A percentile compares a stretch with the other conserved stretches of the same genome.
Conservation (phyloP, 2,329 filamentous ascomycete genomes). For the Lecanicillium sp. region DNA sequence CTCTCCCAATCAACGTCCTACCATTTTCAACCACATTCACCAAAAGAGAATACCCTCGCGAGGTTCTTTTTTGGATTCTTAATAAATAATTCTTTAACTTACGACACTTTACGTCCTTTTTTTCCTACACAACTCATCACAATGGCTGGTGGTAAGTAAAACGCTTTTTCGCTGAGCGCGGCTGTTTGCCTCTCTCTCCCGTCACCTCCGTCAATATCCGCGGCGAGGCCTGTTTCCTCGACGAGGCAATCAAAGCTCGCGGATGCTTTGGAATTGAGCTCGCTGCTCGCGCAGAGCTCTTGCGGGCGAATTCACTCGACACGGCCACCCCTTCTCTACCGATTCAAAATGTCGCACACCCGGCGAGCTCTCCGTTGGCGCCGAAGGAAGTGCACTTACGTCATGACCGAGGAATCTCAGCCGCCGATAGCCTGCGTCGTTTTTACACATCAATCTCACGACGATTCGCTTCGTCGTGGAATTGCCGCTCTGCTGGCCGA, state of each 20-base stretch:
- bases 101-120: conserved; percentile 16
- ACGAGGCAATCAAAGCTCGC: background rate
- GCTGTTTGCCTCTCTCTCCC: too few relatives aligned
- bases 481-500: too few relatives aligned
- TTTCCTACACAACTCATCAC: conserved; percentile 23
- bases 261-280: background rate
- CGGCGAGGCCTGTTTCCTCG: background rate
- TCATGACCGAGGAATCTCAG: too few relatives aligned
- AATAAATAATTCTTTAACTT: conserved; percentile 17
- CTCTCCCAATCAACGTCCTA: conserved; percentile 17
- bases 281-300: too few relatives aligned
- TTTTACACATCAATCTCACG: too few relatives aligned
- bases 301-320: background rate
- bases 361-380: background rate
- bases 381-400: conserved; percentile 4
- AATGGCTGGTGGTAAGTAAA: conserved; percentile 45
- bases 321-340: background rate
- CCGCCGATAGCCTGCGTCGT: background rate
- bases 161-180: too few relatives aligned
- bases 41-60: conserved; percentile 16
- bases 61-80: conserved; percentile 19
- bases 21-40: conserved; percentile 5
- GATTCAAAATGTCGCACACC: conserved; percentile 10
- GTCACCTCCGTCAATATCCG: background rate
- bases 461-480: too few relatives aligned